phyloP scores from a whole-genome alignment of 2,329 filamentous ascomycete species.

The Cercospora berteroae region DNA sequence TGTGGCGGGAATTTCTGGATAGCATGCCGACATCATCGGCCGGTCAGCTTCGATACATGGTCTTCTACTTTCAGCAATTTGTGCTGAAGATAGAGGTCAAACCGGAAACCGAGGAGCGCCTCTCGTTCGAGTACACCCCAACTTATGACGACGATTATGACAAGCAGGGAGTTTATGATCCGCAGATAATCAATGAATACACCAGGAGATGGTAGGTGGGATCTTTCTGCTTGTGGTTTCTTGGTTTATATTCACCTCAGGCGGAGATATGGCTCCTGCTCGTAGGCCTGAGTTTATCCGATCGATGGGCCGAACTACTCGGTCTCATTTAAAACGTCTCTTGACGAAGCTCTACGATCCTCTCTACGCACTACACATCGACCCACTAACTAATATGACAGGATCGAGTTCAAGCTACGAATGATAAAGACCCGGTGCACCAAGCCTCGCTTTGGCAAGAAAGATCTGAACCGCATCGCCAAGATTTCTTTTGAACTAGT shows the following conservation, averaged over 20 bases:
- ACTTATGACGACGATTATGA: not conserved
- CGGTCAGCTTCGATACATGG: not conserved
- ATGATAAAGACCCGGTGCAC: not conserved
- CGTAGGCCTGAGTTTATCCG: not conserved
- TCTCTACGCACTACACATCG: not conserved
- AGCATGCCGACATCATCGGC: not conserved
- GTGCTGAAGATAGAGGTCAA: not conserved
- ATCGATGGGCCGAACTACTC: not conserved
- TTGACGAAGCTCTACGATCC: not conserved
- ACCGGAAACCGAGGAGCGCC: not conserved
- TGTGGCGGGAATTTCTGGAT: not conserved
- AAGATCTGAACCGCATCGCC: conserved; percentile 5
- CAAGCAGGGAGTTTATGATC: not conserved
- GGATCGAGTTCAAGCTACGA: not conserved
- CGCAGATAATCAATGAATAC: not conserved
- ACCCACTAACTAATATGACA: not conserved
- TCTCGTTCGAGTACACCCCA: not conserved
- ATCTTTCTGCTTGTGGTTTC: not conserved
- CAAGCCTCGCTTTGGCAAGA: not conserved
- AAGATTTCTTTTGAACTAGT: conserved; percentile 7
- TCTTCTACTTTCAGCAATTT: not conserved
- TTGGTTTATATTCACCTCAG: not conserved
- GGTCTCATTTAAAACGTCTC: not conserved
- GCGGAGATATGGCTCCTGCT: not conserved
- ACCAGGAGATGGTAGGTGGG: not conserved